These are phyloP conservation scores for Anacardium occidentale DNA, from an alignment of 345 rosid genomes.

Conservation along the genomic window DNA sequence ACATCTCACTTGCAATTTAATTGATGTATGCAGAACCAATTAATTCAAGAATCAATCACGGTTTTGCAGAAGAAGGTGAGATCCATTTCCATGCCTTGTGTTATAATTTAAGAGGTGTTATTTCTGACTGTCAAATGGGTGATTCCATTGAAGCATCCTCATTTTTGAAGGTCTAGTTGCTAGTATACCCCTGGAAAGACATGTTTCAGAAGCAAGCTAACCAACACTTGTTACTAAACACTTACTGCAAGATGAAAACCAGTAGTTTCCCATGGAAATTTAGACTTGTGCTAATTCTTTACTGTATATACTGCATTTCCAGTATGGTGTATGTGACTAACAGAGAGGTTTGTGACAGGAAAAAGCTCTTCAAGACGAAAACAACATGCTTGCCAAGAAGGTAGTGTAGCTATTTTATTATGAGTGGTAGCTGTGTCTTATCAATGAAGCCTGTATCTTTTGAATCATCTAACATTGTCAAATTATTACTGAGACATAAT, in stretches of 20 bases:
- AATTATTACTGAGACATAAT: not conserved
- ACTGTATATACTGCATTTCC: not conserved
- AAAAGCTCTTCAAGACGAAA: constrained; percentile 50
- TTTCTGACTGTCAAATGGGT: not conserved
- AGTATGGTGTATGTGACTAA: constrained; percentile 11
- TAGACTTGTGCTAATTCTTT: not conserved
- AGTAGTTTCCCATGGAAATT: no score
- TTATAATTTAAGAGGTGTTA: not conserved
- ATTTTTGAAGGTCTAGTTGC: not conserved
- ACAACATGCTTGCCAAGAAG: constrained; percentile 54
- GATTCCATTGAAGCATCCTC: not conserved
- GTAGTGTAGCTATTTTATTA: constrained; percentile 30
- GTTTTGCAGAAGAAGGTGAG: constrained; percentile 69
- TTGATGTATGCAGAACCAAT: constrained; percentile 57
- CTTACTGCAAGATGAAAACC: no score
- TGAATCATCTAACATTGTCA: not conserved
- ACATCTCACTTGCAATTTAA: not conserved
- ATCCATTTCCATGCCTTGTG: not conserved
- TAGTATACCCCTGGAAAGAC: not conserved
- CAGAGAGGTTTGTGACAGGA: constrained; percentile 39
- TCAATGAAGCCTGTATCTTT: not conserved
- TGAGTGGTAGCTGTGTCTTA: not conserved
- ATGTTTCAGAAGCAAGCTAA: not conserved
- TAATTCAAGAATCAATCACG: constrained; percentile 56
- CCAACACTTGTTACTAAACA: no score